Base-by-base conservation (phyloP, 768 basidiomycete species). In the Suillus americanus region DNA sequence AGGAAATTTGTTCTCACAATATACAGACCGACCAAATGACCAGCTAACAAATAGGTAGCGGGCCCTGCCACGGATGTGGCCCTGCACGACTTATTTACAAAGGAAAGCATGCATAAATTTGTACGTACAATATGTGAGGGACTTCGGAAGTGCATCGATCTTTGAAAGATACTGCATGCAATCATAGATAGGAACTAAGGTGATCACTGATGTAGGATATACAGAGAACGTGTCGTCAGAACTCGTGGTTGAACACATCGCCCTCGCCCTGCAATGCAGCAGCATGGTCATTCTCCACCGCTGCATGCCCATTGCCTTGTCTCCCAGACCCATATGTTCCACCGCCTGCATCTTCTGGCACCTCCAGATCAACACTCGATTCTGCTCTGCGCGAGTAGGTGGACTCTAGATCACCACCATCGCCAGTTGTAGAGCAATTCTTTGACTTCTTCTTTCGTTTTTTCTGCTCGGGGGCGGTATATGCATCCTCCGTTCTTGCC, bases 401-500 rank as follows among this genome's bases (percentile, higher is more conserved):
- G 12, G 75, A 70, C 18, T 73, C 73, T 37, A 71, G 61, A 41
- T 76, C 76, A 53, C 60, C 69, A 59, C 60, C 51, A 51, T 78
- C 83, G 41, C 74, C 80, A 7, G 75, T 65, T 3, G 82, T 79
- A 23, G 83, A 79, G 65, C 79, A 81, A 67, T 79, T 80, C 69
- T 77, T 78, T 73, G 84, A 85, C 78, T 85, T 88, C 79, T 87
- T 90, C 81, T 85, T 90, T 66, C 79, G 84, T 79, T 85, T 91
- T 65, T 73, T 85, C 70, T 85, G 77, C 57, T 79, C 80, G 1
- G 70, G 60, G 25, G 73, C 68, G 2, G 79, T 80, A 70, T 94
- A 90, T 40, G 92, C 93, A 74, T 95, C 93, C 76, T 93, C 91
- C 38, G 92, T 94, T 75, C 90, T 82, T 65, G 89, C 92, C 89